Percentiles rank a stretch among this genome's conserved stretches.
phyloP scores from a whole-genome alignment of 495 filamentous ascomycete genomes.

The Massariosphaeria phaeospora region DNA sequence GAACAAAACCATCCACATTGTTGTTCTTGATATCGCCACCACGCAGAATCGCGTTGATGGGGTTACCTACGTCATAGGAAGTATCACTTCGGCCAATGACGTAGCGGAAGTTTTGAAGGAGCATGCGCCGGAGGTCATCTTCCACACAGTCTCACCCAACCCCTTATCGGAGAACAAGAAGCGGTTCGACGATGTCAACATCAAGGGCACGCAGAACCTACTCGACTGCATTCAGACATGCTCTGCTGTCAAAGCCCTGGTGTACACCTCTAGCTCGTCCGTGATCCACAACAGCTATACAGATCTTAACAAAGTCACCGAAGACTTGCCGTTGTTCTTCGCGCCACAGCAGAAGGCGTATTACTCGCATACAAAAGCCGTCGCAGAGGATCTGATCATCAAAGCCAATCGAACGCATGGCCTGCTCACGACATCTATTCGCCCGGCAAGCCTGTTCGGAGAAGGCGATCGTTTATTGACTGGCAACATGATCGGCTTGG shows the following conservation, averaged over 20 bases:
- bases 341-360: slow-evolving; percentile 6
- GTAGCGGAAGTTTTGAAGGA: slow-evolving; percentile 1
- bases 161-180: background rate
- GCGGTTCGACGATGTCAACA: slow-evolving; percentile 10
- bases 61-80: slow-evolving; percentile 1
- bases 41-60: background rate
- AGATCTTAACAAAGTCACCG: background rate
- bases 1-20: background rate
- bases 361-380: slow-evolving; percentile 23
- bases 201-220: slow-evolving; percentile 14
- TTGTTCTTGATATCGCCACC: slow-evolving; percentile 6
- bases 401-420: background rate
- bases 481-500: background rate
- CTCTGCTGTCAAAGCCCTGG: slow-evolving; percentile 4
- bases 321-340: slow-evolving; percentile 1
- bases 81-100: background rate
- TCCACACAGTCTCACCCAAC: slow-evolving; percentile 17
- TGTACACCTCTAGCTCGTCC: slow-evolving; percentile 24
- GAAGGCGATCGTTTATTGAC: slow-evolving; percentile 7
- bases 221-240: background rate
- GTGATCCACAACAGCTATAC: slow-evolving; percentile 17
- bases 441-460: slow-evolving; percentile 10
- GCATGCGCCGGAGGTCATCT: slow-evolving; percentile 5
- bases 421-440: slow-evolving; percentile 9
- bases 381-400: slow-evolving; percentile 14